Evolutionary conservation across 352 stramenopile genomes (phyloP).

Genomic region (Achlya hypogyna): DNA sequence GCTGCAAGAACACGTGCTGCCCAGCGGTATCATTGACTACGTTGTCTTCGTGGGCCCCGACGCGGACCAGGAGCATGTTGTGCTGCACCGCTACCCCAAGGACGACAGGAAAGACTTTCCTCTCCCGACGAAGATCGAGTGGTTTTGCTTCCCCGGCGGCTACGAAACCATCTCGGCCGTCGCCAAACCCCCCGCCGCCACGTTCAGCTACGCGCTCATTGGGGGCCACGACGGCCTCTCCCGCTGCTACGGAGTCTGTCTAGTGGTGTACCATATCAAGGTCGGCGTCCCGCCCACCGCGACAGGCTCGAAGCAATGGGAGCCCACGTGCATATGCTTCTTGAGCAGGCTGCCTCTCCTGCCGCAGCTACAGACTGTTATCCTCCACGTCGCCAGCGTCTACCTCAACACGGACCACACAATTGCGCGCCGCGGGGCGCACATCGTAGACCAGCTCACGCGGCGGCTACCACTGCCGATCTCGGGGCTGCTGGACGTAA

Average conservation of each 20-base stretch:
- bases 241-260: constrained; percentile 56
- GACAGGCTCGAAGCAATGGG: constrained; percentile 29
- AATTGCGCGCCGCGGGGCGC: background rate
- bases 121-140: constrained; percentile 80
- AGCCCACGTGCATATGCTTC: constrained; percentile 62
- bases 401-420: constrained; percentile 5
- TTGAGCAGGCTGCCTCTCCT: constrained; percentile 59
- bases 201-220: constrained; percentile 76
- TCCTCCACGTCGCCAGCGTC: background rate
- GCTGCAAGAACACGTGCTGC: constrained; percentile 28
- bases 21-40: constrained; percentile 66
- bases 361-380: constrained; percentile 27
- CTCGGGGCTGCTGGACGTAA: constrained; percentile 53
- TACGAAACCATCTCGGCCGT: constrained; percentile 44
- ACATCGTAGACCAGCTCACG: constrained; percentile 30
- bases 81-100: constrained; percentile 55
- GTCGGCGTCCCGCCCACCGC: background rate
- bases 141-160: constrained; percentile 77
- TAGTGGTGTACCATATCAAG: constrained; percentile 52
- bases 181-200: constrained; percentile 35
- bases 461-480: constrained; percentile 48
- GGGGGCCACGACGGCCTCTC: constrained; percentile 62
- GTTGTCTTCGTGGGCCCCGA: constrained; percentile 49
- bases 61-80: constrained; percentile 32
- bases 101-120: constrained; percentile 48